phyloP scores from a whole-genome alignment of 2,329 filamentous ascomycete genomes.

The Monilinia aucupariae region DNA sequence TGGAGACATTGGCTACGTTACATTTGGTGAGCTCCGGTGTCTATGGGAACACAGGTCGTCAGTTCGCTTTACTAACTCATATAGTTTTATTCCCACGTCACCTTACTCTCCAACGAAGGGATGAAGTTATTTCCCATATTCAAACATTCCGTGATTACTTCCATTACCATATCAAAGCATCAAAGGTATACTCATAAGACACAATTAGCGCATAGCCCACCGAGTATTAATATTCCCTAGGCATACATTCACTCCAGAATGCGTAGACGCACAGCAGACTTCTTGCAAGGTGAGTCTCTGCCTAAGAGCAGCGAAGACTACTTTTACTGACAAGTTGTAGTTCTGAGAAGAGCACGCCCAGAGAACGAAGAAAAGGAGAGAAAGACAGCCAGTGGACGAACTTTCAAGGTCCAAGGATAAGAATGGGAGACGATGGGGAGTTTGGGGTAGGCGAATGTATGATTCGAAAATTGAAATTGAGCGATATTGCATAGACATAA shows the following conservation, averaged over 20 bases:
- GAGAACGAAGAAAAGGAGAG: constrained; percentile 96
- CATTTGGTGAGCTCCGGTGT: constrained; percentile 65
- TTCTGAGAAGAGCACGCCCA: constrained; percentile 90
- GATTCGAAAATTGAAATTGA: constrained; percentile 15
- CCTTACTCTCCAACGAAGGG: constrained; percentile 80
- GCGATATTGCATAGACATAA: constrained; percentile 1
- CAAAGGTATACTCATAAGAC: constrained; percentile 55
- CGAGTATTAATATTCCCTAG: constrained; percentile 37
- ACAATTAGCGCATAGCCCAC: constrained; percentile 15
- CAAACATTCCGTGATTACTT: constrained; percentile 99
- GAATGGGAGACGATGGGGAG: constrained; percentile 20
- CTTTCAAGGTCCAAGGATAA: constrained; percentile 55
- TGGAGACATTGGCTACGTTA: constrained; percentile 93
- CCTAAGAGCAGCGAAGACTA: not conserved
- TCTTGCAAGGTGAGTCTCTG: constrained; percentile 75
- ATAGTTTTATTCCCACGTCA: constrained; percentile 92
- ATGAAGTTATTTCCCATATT: constrained; percentile 96
- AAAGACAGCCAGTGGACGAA: constrained; percentile 94
- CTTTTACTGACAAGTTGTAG: constrained; percentile 46
- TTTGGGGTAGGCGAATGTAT: constrained; percentile 9
- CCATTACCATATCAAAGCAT: constrained; percentile 99
- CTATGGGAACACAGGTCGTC: constrained; percentile 21
- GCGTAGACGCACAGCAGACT: constrained; percentile 95
- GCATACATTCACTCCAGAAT: constrained; percentile 98
- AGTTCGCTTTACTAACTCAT: constrained; percentile 17